Conservation (phyloP, 2,329 filamentous ascomycete species). For the Dactylellina haptotyla region DNA sequence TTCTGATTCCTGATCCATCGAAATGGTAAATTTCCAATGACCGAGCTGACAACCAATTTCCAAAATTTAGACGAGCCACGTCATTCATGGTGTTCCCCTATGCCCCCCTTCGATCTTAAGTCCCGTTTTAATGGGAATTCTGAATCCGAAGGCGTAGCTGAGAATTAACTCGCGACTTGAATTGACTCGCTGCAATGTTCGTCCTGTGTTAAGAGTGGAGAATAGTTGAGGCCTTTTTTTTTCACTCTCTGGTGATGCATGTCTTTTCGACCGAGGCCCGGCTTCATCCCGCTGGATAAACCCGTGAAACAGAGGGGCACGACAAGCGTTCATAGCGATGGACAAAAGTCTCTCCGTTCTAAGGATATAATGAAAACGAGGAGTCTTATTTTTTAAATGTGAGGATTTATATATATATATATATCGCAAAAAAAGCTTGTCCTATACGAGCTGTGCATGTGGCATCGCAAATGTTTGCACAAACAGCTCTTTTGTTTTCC, state of each 20-base stretch:
- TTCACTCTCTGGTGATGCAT: conserved; percentile 28
- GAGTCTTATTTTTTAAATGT: too few relatives aligned
- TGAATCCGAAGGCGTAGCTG: neutral
- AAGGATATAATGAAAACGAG: conserved; percentile 19
- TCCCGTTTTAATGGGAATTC: conserved; percentile 5
- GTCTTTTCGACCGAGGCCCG: conserved; percentile 37
- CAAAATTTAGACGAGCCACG: conserved; percentile 30
- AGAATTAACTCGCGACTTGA: too few relatives aligned
- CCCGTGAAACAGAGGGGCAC: conserved; percentile 44
- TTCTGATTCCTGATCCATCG: conserved; percentile 47
- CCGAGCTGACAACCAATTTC: conserved; percentile 24
- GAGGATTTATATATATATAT: too few relatives aligned
- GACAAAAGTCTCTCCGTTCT: conserved; percentile 37
- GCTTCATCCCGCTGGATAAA: conserved; percentile 30
- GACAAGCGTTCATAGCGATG: conserved; percentile 16
- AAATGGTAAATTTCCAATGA: conserved; percentile 16
- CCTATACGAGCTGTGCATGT: conserved; percentile 31
- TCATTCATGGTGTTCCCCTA: conserved; percentile 29
- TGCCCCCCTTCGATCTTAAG: conserved; percentile 10
- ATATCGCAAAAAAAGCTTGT: conserved; percentile 21
- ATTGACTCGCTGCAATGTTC: conserved; percentile 46
- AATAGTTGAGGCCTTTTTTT: conserved; percentile 48
- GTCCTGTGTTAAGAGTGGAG: conserved; percentile 39
- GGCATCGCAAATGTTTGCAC: conserved; percentile 14
- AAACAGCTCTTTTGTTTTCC: conserved; percentile 20